phyloP scores from a whole-genome alignment of 2,329 filamentous ascomycete species.

The Allantophomopsis lycopodina region DNA sequence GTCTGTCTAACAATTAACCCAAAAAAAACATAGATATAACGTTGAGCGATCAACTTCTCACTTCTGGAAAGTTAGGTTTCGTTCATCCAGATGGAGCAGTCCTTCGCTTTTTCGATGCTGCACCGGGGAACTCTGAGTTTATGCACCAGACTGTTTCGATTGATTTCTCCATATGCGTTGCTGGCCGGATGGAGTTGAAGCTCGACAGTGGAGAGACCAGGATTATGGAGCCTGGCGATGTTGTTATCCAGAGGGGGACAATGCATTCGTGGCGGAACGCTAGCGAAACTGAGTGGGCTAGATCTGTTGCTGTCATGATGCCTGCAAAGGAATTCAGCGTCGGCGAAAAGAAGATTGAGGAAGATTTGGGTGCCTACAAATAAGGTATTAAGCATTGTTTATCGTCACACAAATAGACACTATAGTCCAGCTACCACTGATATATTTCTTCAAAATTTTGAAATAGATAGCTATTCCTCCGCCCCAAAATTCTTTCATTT shows the following conservation, averaged over 20 bases:
- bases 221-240: conserved; percentile 23
- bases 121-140: conserved; percentile 11
- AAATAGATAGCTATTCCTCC: too few relatives aligned
- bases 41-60: too few relatives aligned
- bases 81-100: conserved; percentile 2
- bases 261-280: conserved; percentile 27
- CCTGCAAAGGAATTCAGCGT: conserved; percentile 3
- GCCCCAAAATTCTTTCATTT: too few relatives aligned
- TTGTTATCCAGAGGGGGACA: conserved; percentile 27
- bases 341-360: not conserved
- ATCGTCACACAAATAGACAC: too few relatives aligned
- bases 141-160: conserved; percentile 28
- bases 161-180: conserved; percentile 27
- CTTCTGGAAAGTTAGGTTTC: too few relatives aligned
- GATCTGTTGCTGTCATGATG: conserved; percentile 14
- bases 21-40: too few relatives aligned
- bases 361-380: too few relatives aligned
- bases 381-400: too few relatives aligned
- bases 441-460: not conserved
- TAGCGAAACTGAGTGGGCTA: conserved; percentile 8
- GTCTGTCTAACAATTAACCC: too few relatives aligned
- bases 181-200: conserved; percentile 16
- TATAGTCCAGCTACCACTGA: too few relatives aligned
- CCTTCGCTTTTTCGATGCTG: conserved; percentile 12
- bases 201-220: conserved; percentile 27